These are phyloP conservation scores for Xanthoparmelia taractica DNA, from an alignment of 495 filamentous ascomycete genomes.

Conservation along the genomic window DNA sequence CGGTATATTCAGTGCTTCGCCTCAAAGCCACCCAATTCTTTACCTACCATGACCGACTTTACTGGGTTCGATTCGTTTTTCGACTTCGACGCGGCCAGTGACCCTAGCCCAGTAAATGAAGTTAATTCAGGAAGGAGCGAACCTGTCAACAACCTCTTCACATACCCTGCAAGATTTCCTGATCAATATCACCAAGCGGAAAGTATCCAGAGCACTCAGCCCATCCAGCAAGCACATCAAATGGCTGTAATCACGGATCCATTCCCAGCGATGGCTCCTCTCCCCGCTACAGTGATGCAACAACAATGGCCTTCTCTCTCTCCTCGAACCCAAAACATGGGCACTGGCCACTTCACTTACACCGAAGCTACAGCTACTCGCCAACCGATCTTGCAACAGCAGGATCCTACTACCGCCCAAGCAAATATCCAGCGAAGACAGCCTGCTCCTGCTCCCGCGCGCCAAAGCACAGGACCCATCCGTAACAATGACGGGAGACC, in stretches of 20 bases:
- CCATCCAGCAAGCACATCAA: background rate
- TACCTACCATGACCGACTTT: background rate
- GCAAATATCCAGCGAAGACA: background rate
- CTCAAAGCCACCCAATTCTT: background rate
- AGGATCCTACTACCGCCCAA: background rate
- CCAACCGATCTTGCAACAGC: background rate
- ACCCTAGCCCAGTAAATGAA: background rate
- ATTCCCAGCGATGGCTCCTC: background rate
- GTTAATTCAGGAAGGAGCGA: background rate
- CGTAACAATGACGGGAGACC: background rate
- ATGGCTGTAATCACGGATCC: background rate
- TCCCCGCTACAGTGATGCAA: background rate
- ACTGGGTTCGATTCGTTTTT: background rate
- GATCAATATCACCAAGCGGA: background rate
- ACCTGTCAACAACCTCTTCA: background rate
- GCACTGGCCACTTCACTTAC: background rate
- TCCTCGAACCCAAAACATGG: background rate
- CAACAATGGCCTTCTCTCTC: background rate
- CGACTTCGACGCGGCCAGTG: background rate
- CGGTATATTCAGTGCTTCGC: background rate
- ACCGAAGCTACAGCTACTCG: background rate
- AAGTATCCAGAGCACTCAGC: background rate
- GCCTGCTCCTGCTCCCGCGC: background rate
- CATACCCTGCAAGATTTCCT: background rate
- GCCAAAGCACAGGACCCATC: background rate